Conservation (phyloP, 345 rosid genomes). For the Eucalyptus dawsonii region DNA sequence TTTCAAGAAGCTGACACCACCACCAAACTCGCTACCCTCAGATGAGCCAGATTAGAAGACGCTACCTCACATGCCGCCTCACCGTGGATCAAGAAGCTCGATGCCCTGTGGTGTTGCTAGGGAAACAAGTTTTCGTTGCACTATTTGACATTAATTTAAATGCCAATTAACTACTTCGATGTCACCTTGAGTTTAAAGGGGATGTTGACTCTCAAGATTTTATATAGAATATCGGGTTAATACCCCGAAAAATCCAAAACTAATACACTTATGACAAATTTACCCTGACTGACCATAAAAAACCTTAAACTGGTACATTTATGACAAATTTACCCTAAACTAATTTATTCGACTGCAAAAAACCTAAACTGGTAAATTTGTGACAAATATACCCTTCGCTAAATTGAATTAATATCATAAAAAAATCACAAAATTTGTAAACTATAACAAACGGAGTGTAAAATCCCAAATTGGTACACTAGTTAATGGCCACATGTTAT, state of each 20-base stretch:
- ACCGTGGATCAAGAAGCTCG: background rate
- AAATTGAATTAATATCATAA: too few species aligned
- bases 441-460: too few species aligned
- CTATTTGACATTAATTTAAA: background rate
- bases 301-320: rapidly evolving
- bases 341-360: rapidly evolving
- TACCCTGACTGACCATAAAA: too few species aligned
- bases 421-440: too few species aligned
- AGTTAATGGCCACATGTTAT: too few species aligned
- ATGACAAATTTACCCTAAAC: too few species aligned
- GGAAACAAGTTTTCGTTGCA: background rate
- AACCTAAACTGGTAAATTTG: rapidly evolving
- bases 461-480: too few species aligned
- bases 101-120: rapidly evolving
- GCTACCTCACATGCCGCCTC: background rate
- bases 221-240: too few species aligned
- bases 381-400: too few species aligned
- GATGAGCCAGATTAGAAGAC: rapidly evolving
- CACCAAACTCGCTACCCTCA: rapidly evolving
- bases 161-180: too few species aligned
- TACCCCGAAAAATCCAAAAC: rapidly evolving
- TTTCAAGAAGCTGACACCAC: background rate
- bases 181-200: background rate
- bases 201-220: too few species aligned
- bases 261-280: rapidly evolving